These are phyloP conservation scores for Vigna hirtella DNA, from an alignment of 306 rosid genomes.

Conservation along the genomic window DNA sequence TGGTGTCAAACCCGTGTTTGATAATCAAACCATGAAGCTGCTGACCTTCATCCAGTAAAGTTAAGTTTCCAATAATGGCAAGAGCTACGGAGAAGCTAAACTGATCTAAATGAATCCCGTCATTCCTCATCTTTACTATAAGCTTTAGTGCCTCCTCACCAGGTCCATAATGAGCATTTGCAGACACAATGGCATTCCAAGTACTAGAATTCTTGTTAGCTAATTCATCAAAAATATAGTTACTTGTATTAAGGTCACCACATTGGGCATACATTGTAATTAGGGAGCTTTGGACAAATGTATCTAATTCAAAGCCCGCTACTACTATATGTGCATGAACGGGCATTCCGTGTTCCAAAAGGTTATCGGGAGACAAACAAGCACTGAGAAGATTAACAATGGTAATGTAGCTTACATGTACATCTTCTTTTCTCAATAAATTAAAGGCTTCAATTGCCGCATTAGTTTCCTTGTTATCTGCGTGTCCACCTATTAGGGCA, in stretches of 20 bases:
- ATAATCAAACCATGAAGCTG: conserved; percentile 77
- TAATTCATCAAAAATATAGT: conserved; percentile 62
- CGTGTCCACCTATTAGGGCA: conserved; percentile 77
- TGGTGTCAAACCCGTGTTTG: conserved; percentile 78
- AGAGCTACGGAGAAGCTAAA: conserved; percentile 80
- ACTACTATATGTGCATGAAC: conserved; percentile 67
- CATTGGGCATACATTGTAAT: conserved; percentile 89
- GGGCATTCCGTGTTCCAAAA: conserved; percentile 69
- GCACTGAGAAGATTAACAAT: conserved; percentile 71
- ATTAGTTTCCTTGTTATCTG: conserved; percentile 71
- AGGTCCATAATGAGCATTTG: conserved; percentile 75
- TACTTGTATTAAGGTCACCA: conserved; percentile 70
- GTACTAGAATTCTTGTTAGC: conserved; percentile 64
- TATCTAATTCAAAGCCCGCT: conserved; percentile 76
- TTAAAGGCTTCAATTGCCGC: conserved; percentile 71
- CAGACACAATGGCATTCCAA: conserved; percentile 90
- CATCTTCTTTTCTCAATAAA: conserved; percentile 68
- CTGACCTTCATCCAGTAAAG: conserved; percentile 90
- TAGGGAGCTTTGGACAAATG: conserved; percentile 78
- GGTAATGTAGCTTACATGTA: conserved; percentile 72
- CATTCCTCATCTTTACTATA: conserved; percentile 63
- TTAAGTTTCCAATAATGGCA: conserved; percentile 73
- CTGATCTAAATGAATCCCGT: conserved; percentile 72
- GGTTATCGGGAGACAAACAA: conserved; percentile 57
- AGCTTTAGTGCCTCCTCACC: conserved; percentile 86